Evolutionary conservation across 1,284 basidiomycete species (phyloP), one percentile per base, ranked within the genome.

Genomic region (Boletus hoseneyae): DNA sequence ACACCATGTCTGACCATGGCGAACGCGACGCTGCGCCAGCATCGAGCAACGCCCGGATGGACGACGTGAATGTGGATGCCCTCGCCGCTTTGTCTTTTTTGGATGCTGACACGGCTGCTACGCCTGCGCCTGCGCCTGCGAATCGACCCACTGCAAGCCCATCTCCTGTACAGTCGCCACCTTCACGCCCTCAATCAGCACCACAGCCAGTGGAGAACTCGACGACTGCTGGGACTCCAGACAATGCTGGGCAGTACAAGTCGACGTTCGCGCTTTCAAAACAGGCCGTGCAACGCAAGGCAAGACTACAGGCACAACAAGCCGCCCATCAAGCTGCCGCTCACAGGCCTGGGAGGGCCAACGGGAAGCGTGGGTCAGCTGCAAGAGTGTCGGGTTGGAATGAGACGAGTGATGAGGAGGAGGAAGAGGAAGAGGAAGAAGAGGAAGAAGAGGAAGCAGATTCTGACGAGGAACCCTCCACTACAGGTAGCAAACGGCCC

Each of bases 191-290:
- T 23, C 52, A 42, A 62, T 65, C 27, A 33, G 68, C 52, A 48
- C 65, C 38, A 5, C 59, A 53, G 40, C 54, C 50, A 30, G 27
- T 33, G 32, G 55, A 63, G 15, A 43, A 45, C 15, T 35, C 52
- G 15, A 33, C 56, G 3, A 32, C 45, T 23, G 35, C 58, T 6
- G 55, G 40, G n/a, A 59, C 53, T 51, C 55, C 61, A 13, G 66
- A 67, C 29, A 61, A 57, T 15, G 53, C 40, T 19, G 55, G 38
- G 1, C 76, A 77, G 58, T 83, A 77, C 63, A 79, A 80, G 42
- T 93, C 90, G 1, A 93, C 92, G 3, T 95, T 95, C 61, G 87
- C 90, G 0, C 87, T 85, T 0, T 89, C 88, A 13, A 87, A 80
- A 62, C 81, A 85, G 55, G 92, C 90, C 19, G 80, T 82, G 19